A percentile compares a stretch with the other conserved stretches of the same genome.
Evolutionary conservation across 1,284 basidiomycete species (phyloP).

Genomic region (Cutaneotrichosporon mucoides): DNA sequence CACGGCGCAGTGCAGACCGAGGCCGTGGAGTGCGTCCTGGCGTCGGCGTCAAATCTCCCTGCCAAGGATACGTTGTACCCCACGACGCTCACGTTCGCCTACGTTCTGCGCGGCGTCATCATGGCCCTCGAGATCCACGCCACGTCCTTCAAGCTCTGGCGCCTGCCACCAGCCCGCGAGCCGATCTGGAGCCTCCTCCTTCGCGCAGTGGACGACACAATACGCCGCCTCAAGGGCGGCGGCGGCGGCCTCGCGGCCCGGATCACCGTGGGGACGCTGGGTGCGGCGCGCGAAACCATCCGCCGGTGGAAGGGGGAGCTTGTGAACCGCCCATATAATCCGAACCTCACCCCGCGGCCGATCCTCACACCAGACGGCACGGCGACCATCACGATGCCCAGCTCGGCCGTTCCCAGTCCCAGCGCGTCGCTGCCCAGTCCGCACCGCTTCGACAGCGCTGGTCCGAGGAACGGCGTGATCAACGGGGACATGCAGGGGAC

Average conservation of each 20-base stretch:
- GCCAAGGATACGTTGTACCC: conserved; percentile 2
- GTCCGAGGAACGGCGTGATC: background rate
- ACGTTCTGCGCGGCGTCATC: background rate
- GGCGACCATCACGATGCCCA: no score
- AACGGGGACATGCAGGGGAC: background rate
- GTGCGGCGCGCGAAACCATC: background rate
- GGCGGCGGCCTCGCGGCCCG: background rate
- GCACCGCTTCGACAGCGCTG: no score
- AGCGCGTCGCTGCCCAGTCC: background rate
- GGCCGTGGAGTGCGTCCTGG: background rate
- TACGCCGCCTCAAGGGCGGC: conserved; percentile 29
- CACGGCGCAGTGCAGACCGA: background rate
- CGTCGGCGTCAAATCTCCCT: conserved; percentile 3
- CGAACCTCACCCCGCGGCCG: background rate
- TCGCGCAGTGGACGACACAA: background rate
- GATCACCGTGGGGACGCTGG: background rate
- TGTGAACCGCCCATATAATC: background rate
- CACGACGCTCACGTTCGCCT: conserved; percentile 3
- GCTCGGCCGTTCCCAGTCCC: background rate
- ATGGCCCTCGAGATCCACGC: conserved; percentile 8
- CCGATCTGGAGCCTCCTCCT: conserved; percentile 1
- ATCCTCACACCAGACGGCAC: background rate
- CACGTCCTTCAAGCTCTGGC: conserved; percentile 7
- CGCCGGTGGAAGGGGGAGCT: background rate
- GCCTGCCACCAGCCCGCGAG: conserved; percentile 3